phyloP scores from a whole-genome alignment of 495 filamentous ascomycete species.

The Chaetomium fimeti region DNA sequence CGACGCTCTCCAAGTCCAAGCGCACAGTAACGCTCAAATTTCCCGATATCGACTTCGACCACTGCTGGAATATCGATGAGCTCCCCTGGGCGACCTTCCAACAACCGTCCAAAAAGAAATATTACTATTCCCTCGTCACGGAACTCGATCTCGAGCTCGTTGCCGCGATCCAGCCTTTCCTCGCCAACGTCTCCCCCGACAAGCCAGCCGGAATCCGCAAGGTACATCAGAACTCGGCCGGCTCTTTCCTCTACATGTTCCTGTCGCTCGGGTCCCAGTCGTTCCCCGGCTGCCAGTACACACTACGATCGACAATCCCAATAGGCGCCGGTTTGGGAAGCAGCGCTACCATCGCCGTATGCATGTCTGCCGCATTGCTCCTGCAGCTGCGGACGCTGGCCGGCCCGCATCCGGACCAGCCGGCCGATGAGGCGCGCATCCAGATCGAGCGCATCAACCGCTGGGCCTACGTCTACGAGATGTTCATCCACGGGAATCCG shows the following conservation, averaged over 20 bases:
- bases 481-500: constrained; percentile 95
- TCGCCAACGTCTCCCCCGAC: constrained; percentile 63
- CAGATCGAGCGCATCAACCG: constrained; percentile 93
- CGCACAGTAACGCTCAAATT: constrained; percentile 83
- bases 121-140: constrained; percentile 85
- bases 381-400: constrained; percentile 83
- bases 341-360: constrained; percentile 89
- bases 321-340: constrained; percentile 89
- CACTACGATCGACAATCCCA: constrained; percentile 89
- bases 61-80: constrained; percentile 88
- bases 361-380: constrained; percentile 80
- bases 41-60: constrained; percentile 77
- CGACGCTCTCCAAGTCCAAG: constrained; percentile 80
- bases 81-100: constrained; percentile 83
- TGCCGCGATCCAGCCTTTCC: constrained; percentile 71
- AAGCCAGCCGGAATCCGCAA: constrained; percentile 66
- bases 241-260: constrained; percentile 89
- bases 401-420: constrained; percentile 87
- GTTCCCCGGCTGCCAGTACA: constrained; percentile 80
- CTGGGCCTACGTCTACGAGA: constrained; percentile 95
- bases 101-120: constrained; percentile 79
- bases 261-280: constrained; percentile 76
- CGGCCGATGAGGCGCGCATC: constrained; percentile 69
- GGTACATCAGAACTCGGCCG: constrained; percentile 74
- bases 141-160: constrained; percentile 78